Conservation (phyloP, 768 basidiomycete genomes). For the Hortiboletus campestris region DNA sequence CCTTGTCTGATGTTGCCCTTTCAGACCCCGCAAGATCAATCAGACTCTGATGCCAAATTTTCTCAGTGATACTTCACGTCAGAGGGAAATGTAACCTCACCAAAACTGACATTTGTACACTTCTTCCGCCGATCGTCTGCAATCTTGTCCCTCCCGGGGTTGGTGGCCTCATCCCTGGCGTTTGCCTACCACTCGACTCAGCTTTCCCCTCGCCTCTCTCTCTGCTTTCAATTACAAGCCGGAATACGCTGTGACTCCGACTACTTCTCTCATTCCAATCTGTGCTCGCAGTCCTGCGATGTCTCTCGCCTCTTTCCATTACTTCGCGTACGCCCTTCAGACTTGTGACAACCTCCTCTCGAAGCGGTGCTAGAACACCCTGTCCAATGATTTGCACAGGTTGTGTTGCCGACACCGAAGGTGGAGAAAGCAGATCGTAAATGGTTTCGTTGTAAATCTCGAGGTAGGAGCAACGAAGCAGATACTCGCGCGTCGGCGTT, state of each 20-base stretch:
- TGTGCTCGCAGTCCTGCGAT: conserved; percentile 90
- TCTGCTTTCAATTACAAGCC: conserved; percentile 88
- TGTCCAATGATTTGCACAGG: conserved; percentile 76
- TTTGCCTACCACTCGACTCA: conserved; percentile 43
- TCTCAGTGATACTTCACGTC: background rate
- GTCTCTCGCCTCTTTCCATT: conserved; percentile 79
- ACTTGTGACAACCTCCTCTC: conserved; percentile 93
- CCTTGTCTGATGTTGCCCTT: conserved; percentile 93
- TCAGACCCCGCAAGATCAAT: conserved; percentile 98
- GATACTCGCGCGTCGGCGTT: conserved; percentile 80
- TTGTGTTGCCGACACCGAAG: conserved; percentile 47
- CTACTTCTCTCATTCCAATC: conserved; percentile 98
- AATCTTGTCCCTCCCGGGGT: conserved; percentile 62
- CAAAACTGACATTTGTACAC: conserved; percentile 75
- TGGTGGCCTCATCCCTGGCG: conserved; percentile 50
- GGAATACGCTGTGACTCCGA: conserved; percentile 91
- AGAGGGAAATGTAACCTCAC: conserved; percentile 34
- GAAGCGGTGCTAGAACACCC: conserved; percentile 67
- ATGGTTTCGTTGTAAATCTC: conserved; percentile 97
- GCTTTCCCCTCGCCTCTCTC: conserved; percentile 56
- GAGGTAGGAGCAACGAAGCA: conserved; percentile 94
- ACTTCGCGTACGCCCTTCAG: conserved; percentile 84
- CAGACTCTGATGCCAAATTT: conserved; percentile 54
- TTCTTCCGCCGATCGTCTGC: conserved; percentile 76
- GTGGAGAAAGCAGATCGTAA: conserved; percentile 80